These are phyloP conservation scores for Mariannaea sp. DNA, from an alignment of 2,329 filamentous ascomycete species.

Conservation along the genomic window DNA sequence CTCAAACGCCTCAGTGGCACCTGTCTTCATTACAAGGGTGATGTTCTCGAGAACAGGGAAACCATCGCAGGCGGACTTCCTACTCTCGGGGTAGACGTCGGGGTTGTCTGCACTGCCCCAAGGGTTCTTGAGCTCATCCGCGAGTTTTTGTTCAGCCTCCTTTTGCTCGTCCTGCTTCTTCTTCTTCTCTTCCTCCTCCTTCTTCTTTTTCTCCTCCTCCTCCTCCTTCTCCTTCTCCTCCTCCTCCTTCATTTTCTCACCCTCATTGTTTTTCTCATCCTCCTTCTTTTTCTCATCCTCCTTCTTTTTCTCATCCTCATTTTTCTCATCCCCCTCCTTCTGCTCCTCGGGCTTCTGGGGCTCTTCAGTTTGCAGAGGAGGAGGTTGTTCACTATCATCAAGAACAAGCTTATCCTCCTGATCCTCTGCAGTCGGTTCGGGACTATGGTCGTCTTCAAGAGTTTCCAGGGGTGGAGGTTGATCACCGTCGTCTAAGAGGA, in stretches of 20 bases:
- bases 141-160: neutral
- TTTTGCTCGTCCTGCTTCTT: slow-evolving; percentile 5
- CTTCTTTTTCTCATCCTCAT: slow-evolving; percentile 1
- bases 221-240: neutral
- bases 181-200: slow-evolving; percentile 2
- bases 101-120: slow-evolving; percentile 11
- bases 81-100: slow-evolving; percentile 18
- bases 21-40: slow-evolving; percentile 62
- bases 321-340: neutral
- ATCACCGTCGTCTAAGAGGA: slow-evolving; percentile 7
- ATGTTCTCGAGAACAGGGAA: slow-evolving; percentile 52
- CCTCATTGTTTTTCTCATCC: slow-evolving; percentile 1
- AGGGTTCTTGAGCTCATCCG: slow-evolving; percentile 13
- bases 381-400: no score
- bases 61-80: slow-evolving; percentile 41
- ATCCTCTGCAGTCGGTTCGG: no score
- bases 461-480: no score
- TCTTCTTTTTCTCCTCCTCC: neutral
- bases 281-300: neutral
- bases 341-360: slow-evolving; percentile 13
- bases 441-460: no score
- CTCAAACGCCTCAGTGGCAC: slow-evolving; percentile 59
- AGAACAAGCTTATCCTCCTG: neutral
- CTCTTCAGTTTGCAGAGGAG: no score
- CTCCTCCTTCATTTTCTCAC: slow-evolving; percentile 19